Evolutionary conservation across 1,139 yeast species (phyloP).

Genomic region (Magnusiomyces sp.): DNA sequence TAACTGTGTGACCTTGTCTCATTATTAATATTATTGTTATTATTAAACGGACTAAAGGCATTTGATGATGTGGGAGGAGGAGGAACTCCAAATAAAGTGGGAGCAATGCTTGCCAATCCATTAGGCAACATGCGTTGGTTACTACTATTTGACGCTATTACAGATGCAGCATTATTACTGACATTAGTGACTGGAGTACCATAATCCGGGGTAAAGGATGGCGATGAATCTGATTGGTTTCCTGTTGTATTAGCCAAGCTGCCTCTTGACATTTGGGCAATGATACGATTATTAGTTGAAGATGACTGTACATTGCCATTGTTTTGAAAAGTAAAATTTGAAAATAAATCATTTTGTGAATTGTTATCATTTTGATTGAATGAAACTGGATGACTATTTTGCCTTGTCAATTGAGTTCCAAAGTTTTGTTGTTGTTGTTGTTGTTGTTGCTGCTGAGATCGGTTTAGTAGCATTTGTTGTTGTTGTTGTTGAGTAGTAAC

Average conservation of each 20-base stretch:
- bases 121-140: too few relatives aligned
- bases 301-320: too few relatives aligned
- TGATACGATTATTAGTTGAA: too few relatives aligned
- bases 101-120: too few relatives aligned
- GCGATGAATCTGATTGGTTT: too few relatives aligned
- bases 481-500: constrained; percentile 6
- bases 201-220: too few relatives aligned
- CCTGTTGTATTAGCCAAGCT: constrained; percentile 1
- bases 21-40: constrained; percentile 14
- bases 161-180: neutral
- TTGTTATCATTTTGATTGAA: constrained; percentile 1
- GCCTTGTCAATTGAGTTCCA: too few relatives aligned
- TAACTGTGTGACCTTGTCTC: too few relatives aligned
- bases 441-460: constrained; percentile 5
- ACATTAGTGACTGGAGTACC: neutral
- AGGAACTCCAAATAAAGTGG: neutral
- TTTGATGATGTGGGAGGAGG: neutral
- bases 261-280: constrained; percentile 4
- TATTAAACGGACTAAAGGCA: neutral
- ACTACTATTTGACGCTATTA: too few relatives aligned
- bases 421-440: neutral
- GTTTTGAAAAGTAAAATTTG: too few relatives aligned
- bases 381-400: too few relatives aligned
- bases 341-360: too few relatives aligned
- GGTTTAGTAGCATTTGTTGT: constrained; percentile 9